Percentiles rank a stretch among this genome's conserved stretches.
Conservation (phyloP, 2,329 filamentous ascomycete species). For the Arthrobotrys sinensis region DNA sequence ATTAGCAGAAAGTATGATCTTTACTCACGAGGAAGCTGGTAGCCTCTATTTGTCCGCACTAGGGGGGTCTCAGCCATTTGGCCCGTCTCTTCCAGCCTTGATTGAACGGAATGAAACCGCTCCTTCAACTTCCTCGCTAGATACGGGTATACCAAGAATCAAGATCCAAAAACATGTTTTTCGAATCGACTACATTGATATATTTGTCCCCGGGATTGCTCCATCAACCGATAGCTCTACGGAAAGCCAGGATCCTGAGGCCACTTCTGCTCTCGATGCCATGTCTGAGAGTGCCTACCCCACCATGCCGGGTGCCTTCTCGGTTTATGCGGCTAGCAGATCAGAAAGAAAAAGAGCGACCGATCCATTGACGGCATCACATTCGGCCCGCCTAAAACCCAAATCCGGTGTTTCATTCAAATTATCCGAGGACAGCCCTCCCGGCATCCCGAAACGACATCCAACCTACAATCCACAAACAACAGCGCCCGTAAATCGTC, state of each 20-base stretch:
- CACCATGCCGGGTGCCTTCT: conserved; percentile 76
- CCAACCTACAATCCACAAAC: neutral
- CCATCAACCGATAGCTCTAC: neutral
- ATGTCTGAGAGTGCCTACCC: conserved; percentile 71
- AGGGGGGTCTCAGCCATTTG: conserved; percentile 57
- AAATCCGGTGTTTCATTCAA: conserved; percentile 47
- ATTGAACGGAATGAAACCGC: conserved; percentile 17
- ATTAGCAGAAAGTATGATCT: conserved; percentile 77
- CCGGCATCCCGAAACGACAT: neutral
- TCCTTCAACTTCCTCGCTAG: neutral
- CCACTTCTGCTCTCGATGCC: conserved; percentile 26
- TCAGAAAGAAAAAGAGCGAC: conserved; percentile 25
- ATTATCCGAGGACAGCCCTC: conserved; percentile 1
- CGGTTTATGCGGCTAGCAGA: conserved; percentile 68
- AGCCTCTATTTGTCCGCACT: conserved; percentile 77
- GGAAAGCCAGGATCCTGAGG: neutral
- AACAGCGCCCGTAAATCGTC: neutral
- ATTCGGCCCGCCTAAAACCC: conserved; percentile 43
- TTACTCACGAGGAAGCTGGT: conserved; percentile 83
- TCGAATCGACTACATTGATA: conserved; percentile 66
- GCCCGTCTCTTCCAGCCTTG: conserved; percentile 37
- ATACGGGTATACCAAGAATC: conserved; percentile 39
- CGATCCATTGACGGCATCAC: conserved; percentile 53
- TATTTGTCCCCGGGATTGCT: conserved; percentile 65
- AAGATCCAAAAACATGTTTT: conserved; percentile 66